Evolutionary conservation across 2,329 filamentous ascomycete genomes (phyloP).

Genomic region (Diaporthe sp.): DNA sequence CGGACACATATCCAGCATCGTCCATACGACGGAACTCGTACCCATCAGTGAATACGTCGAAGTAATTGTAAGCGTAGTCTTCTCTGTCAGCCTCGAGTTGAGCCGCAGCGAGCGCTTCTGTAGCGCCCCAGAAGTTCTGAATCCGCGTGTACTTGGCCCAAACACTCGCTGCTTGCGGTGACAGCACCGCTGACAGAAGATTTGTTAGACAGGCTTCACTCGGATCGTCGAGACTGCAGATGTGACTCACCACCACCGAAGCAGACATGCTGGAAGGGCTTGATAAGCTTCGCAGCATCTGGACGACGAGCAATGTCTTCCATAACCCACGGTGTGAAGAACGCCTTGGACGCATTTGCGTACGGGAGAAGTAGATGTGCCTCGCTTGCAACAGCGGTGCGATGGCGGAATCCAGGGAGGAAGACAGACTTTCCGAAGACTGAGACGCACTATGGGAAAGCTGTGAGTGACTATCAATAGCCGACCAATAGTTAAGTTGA

Average conservation of each 20-base stretch:
- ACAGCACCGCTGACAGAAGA: conserved; percentile 40
- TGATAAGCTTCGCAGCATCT: conserved; percentile 43
- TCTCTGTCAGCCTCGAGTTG: conserved; percentile 41
- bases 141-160: conserved; percentile 44
- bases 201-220: not conserved
- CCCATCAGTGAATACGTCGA: conserved; percentile 42
- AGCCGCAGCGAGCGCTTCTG: conserved; percentile 39
- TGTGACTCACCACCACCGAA: conserved; percentile 45
- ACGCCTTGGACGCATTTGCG: conserved; percentile 38
- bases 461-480: not conserved
- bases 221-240: not conserved
- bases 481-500: not conserved
- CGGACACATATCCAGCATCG: conserved; percentile 37
- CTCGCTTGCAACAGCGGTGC: conserved; percentile 37
- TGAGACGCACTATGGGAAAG: conserved; percentile 21
- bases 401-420: conserved; percentile 44
- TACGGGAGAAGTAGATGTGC: conserved; percentile 40
- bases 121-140: conserved; percentile 43
- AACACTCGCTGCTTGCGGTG: conserved; percentile 33
- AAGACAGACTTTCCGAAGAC: conserved; percentile 43
- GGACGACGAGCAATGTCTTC: conserved; percentile 43
- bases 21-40: conserved; percentile 43
- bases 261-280: conserved; percentile 39
- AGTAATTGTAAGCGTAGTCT: conserved; percentile 44
- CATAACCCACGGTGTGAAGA: conserved; percentile 45